Evolutionary conservation across 1,284 basidiomycete genomes (phyloP).

Genomic region (Apiotrichum siamense): DNA sequence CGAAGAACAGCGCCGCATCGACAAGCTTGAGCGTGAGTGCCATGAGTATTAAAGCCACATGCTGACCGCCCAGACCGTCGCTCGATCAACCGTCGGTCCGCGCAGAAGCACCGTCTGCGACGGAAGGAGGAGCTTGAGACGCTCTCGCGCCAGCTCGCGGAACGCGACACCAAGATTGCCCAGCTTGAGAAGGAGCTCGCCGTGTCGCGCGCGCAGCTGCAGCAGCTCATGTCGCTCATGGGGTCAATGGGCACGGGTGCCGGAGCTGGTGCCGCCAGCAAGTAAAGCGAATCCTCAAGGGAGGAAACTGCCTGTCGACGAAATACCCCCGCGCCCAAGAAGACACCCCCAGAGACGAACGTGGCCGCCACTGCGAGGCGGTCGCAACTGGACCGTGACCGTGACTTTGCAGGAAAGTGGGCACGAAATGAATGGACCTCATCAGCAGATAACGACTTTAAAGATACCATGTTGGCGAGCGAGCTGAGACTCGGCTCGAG

Average conservation of each 20-base stretch:
- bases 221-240: not conserved
- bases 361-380: no score
- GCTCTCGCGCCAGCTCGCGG: slow-evolving; percentile 8
- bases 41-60: not conserved
- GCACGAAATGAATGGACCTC: no score
- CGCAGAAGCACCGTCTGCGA: slow-evolving; percentile 20
- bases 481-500: no score
- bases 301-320: no score
- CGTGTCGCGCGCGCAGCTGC: slow-evolving; percentile 8
- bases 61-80: slow-evolving; percentile 19
- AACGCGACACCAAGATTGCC: slow-evolving; percentile 12
- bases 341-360: no score
- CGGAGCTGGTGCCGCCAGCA: not conserved
- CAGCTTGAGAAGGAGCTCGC: slow-evolving; percentile 15
- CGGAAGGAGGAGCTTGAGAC: slow-evolving; percentile 20
- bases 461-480: no score
- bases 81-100: slow-evolving; percentile 21
- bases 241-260: not conserved
- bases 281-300: no score
- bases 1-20: slow-evolving; percentile 8
- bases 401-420: no score
- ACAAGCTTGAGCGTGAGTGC: slow-evolving; percentile 16
- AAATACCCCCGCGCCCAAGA: no score
- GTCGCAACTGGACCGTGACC: no score
- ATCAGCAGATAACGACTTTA: no score